Percentiles rank a stretch among this genome's conserved stretches.
Conservation (phyloP, 192 early-diverging fungal genomes). For the Coemansia sp. region DNA sequence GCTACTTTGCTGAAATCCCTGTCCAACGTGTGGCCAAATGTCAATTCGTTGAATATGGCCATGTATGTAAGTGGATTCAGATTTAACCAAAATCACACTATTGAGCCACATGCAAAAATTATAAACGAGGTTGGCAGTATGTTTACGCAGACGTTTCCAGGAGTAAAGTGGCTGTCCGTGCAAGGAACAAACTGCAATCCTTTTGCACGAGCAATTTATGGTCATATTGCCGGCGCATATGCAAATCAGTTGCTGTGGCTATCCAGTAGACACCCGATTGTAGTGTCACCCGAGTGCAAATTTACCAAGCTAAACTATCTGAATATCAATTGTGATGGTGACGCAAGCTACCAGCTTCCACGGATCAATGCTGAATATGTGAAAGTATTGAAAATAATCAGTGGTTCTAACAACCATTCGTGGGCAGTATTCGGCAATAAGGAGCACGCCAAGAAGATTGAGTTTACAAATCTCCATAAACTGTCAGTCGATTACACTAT, state of each 20-base stretch:
- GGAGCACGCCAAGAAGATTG: not conserved
- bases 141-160: not conserved
- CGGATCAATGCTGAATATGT: not conserved
- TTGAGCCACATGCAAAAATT: not conserved
- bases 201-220: not conserved
- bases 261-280: not conserved
- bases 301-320: not conserved
- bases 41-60: not conserved
- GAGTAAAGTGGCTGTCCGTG: not conserved
- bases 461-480: not conserved
- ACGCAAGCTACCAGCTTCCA: not conserved
- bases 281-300: not conserved
- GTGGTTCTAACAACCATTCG: no score
- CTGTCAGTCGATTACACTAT: not conserved
- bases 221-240: not conserved
- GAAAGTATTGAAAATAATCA: not conserved
- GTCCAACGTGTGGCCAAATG: not conserved
- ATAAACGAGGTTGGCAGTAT: not conserved
- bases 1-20: not conserved
- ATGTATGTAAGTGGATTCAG: not conserved
- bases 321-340: not conserved
- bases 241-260: not conserved
- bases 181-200: not conserved
- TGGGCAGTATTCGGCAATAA: not conserved
- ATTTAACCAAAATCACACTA: not conserved